These are phyloP conservation scores for Pichia eremophila DNA, from an alignment of 805 yeast species.

Conservation along the genomic window DNA sequence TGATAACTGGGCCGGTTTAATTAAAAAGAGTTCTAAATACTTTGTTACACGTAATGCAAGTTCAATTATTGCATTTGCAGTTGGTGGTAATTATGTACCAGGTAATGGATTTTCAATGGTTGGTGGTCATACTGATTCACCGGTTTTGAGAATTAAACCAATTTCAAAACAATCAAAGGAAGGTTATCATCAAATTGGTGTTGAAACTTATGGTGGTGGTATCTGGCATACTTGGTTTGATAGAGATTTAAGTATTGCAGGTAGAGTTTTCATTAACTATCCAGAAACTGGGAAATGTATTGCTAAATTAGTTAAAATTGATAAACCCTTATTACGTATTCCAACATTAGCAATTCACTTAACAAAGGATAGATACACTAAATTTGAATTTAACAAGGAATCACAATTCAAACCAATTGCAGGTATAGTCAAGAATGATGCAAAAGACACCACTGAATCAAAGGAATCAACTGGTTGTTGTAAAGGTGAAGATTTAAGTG, in stretches of 20 bases:
- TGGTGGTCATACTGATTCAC: constrained; percentile 96
- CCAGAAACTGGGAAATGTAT: constrained; percentile 37
- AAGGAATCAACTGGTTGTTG: constrained; percentile 30
- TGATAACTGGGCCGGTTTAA: constrained; percentile 51
- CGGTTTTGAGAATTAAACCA: constrained; percentile 83
- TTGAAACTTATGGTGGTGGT: constrained; percentile 93
- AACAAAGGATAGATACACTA: constrained; percentile 63
- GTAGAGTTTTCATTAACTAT: constrained; percentile 68
- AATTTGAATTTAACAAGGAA: constrained; percentile 86
- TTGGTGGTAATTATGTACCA: constrained; percentile 62
- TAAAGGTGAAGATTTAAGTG: constrained; percentile 40
- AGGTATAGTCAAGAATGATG: constrained; percentile 34
- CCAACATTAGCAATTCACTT: constrained; percentile 94
- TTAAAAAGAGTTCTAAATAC: constrained; percentile 55
- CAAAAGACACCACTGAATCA: background rate
- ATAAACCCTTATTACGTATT: constrained; percentile 77
- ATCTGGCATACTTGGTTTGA: constrained; percentile 98
- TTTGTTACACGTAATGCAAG: constrained; percentile 86
- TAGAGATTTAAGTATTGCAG: constrained; percentile 85
- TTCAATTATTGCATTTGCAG: constrained; percentile 77
- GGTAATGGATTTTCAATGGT: constrained; percentile 82
- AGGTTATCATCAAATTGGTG: constrained; percentile 84
- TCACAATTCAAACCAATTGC: constrained; percentile 80
- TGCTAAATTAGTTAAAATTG: constrained; percentile 67
- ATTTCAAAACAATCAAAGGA: constrained; percentile 58